Evolutionary conservation across 2,329 filamentous ascomycete species (phyloP).

Genomic region (Knoxdaviesia proteae): DNA sequence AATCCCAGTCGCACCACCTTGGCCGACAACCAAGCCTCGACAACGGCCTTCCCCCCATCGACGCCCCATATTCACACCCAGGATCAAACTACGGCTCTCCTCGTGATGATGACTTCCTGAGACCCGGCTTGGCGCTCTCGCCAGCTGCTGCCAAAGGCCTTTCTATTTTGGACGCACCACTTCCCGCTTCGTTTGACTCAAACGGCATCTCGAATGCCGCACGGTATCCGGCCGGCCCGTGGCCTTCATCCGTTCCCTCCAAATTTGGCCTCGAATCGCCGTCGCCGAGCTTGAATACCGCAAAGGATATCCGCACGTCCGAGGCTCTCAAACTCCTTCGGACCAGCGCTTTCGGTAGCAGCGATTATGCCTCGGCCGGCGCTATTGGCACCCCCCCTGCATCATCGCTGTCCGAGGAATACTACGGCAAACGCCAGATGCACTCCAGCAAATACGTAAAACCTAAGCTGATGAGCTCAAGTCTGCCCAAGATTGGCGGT

Average conservation of each 20-base stretch:
- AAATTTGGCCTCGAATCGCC: slow-evolving; percentile 81
- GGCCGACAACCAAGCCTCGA: slow-evolving; percentile 31
- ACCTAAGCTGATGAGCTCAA: slow-evolving; percentile 47
- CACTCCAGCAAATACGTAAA: slow-evolving; percentile 45
- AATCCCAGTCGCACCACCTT: slow-evolving; percentile 16
- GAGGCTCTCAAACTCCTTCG: slow-evolving; percentile 44
- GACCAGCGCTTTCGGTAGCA: slow-evolving; percentile 46
- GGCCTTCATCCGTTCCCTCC: slow-evolving; percentile 79
- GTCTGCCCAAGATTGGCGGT: slow-evolving; percentile 34
- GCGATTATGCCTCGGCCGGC: slow-evolving; percentile 35
- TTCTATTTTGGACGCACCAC: slow-evolving; percentile 81
- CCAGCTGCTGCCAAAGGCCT: slow-evolving; percentile 49
- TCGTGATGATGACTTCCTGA: slow-evolving; percentile 37
- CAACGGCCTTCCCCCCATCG: slow-evolving; percentile 34
- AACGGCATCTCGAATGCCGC: slow-evolving; percentile 87
- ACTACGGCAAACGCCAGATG: slow-evolving; percentile 52
- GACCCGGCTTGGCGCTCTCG: slow-evolving; percentile 44
- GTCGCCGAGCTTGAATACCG: slow-evolving; percentile 47
- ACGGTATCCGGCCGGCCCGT: slow-evolving; percentile 55
- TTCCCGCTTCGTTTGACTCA: slow-evolving; percentile 89
- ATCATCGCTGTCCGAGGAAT: slow-evolving; percentile 22
- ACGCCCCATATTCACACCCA: slow-evolving; percentile 34
- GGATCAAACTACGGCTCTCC: slow-evolving; percentile 62
- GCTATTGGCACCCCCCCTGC: slow-evolving; percentile 16
- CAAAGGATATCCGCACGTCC: slow-evolving; percentile 37